Conservation (phyloP, 2,329 filamentous ascomycete species). For the Aureobasidium sp. region DNA sequence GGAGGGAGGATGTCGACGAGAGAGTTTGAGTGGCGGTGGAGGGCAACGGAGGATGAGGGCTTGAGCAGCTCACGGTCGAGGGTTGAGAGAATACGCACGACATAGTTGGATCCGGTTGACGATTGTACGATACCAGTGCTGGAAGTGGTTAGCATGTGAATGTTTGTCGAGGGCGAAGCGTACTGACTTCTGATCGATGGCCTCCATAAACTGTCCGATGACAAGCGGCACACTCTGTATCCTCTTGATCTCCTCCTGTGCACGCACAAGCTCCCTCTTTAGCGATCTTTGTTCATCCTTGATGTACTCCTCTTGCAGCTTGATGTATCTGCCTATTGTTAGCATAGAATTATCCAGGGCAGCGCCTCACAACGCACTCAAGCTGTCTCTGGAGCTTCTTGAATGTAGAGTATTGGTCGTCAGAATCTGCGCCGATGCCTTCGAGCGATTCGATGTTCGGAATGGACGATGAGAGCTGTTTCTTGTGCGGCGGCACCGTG, state of each 20-base stretch:
- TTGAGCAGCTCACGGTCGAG: constrained; percentile 98
- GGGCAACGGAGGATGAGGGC: constrained; percentile 91
- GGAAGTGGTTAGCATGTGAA: constrained; percentile 8
- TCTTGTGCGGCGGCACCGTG: constrained; percentile 69
- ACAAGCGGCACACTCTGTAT: constrained; percentile 98
- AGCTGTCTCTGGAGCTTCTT: constrained; percentile 96
- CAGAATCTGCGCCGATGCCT: constrained; percentile 68
- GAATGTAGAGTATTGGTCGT: constrained; percentile 87
- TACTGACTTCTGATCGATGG: constrained; percentile 90
- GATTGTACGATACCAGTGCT: constrained; percentile 98
- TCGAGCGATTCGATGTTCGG: constrained; percentile 87
- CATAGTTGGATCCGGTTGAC: constrained; percentile 96
- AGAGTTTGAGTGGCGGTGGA: constrained; percentile 96
- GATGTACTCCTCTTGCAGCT: constrained; percentile 99
- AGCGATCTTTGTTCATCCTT: constrained; percentile 88
- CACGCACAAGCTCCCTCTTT: constrained; percentile 92
- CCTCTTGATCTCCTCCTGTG: constrained; percentile 98
- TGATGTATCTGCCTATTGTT: constrained; percentile 44
- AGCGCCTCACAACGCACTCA: constrained; percentile 51
- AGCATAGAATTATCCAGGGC: not conserved
- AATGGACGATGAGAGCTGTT: constrained; percentile 66
- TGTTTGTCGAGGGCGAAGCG: constrained; percentile 13
- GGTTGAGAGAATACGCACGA: constrained; percentile 94
- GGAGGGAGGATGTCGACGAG: constrained; percentile 98
- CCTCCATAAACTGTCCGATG: constrained; percentile 99